A percentile compares a stretch with the other conserved stretches of the same genome.
Evolutionary conservation across 441 rosid species (phyloP).

Genomic region (Melastoma candidum): DNA sequence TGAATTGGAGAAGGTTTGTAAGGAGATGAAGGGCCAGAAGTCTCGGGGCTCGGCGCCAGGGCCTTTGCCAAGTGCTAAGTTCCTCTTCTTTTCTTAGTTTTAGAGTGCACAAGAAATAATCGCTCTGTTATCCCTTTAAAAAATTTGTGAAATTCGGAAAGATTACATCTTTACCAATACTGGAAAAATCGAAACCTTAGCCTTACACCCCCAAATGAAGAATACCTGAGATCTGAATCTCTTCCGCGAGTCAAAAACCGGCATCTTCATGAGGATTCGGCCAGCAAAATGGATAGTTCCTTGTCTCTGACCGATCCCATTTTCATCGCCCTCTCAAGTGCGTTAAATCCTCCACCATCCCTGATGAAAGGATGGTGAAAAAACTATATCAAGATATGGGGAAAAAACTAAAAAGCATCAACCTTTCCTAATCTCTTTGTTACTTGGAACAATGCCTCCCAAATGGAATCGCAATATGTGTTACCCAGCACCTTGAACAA

Average conservation of each 20-base stretch:
- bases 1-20: slow-evolving; percentile 43
- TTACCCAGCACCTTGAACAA: slow-evolving; percentile 70
- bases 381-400: too few relatives aligned
- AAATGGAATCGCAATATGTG: slow-evolving; percentile 70
- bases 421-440: too few relatives aligned
- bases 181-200: too few relatives aligned
- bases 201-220: too few relatives aligned
- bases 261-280: slow-evolving; percentile 32
- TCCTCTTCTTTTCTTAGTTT: too few relatives aligned
- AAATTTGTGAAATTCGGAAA: too few relatives aligned
- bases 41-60: slow-evolving; percentile 14
- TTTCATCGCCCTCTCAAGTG: slow-evolving; percentile 84
- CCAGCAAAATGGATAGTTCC: slow-evolving; percentile 61
- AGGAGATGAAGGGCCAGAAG: slow-evolving; percentile 47
- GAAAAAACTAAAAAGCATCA: too few relatives aligned
- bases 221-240: too few relatives aligned
- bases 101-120: too few relatives aligned
- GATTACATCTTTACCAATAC: too few relatives aligned
- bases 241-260: too few relatives aligned
- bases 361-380: slow-evolving; percentile 28
- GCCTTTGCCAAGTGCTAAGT: slow-evolving; percentile 18
- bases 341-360: slow-evolving; percentile 66
- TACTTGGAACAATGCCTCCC: slow-evolving; percentile 60
- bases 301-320: slow-evolving; percentile 85
- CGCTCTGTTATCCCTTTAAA: too few relatives aligned